Conservation (phyloP, 257 asterid species). For the Leonotis leonurus region DNA sequence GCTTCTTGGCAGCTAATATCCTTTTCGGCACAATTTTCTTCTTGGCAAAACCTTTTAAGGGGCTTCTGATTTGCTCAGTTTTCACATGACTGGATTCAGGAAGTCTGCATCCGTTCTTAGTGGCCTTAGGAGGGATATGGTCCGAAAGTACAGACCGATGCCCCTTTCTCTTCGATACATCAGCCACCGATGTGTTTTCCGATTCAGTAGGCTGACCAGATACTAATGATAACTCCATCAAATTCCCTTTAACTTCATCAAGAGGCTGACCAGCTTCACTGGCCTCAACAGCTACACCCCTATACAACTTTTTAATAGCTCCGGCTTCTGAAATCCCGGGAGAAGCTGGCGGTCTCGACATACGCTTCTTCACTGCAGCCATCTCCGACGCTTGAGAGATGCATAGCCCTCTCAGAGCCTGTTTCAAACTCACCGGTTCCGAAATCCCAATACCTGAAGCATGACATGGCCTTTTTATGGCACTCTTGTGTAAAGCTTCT, state of each 20-base stretch:
- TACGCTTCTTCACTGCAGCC: constrained; percentile 76
- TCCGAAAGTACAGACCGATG: too few relatives aligned
- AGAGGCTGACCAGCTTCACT: constrained; percentile 23
- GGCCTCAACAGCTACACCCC: too few relatives aligned
- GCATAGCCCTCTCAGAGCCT: constrained; percentile 89
- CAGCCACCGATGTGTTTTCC: constrained; percentile 16
- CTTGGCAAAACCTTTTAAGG: constrained; percentile 28
- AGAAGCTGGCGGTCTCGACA: constrained; percentile 39
- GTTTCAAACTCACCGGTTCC: constrained; percentile 71
- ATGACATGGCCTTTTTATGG: constrained; percentile 78
- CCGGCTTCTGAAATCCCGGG: constrained; percentile 39
- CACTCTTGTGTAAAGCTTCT: constrained; percentile 43
- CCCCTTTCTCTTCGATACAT: too few relatives aligned
- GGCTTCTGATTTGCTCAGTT: constrained; percentile 29
- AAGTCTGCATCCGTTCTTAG: too few relatives aligned
- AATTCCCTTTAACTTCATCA: constrained; percentile 31
- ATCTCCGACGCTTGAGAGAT: constrained; percentile 95
- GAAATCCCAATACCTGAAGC: constrained; percentile 65
- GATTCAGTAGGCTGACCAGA: constrained; percentile 34
- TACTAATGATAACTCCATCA: constrained; percentile 50
- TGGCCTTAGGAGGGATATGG: too few relatives aligned
- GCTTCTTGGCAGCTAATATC: too few relatives aligned
- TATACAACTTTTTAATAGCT: too few relatives aligned
- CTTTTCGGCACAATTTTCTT: constrained; percentile 31
- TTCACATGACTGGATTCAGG: too few relatives aligned